Conservation (phyloP, 2,329 filamentous ascomycete genomes). For the Fragosphaeria purpurea region DNA sequence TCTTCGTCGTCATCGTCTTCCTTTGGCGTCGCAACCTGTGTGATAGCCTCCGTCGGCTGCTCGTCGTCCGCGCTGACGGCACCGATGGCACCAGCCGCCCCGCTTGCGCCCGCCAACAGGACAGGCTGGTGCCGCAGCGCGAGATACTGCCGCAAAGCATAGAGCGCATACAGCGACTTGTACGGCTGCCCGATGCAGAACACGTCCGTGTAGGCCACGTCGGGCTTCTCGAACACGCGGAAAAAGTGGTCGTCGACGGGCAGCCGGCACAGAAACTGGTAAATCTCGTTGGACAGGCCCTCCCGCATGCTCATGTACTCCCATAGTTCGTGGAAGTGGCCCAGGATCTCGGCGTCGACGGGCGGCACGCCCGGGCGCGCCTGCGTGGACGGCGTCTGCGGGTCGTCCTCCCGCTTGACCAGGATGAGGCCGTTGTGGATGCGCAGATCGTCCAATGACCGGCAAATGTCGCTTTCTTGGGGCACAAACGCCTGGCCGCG, state of each 20-base stretch:
- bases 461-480: conserved; percentile 45
- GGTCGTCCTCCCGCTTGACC: conserved; percentile 48
- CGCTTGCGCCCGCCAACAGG: conserved; percentile 10
- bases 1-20: conserved; percentile 3
- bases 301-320: conserved; percentile 67
- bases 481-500: conserved; percentile 57
- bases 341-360: conserved; percentile 69
- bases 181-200: conserved; percentile 62
- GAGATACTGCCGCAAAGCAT: conserved; percentile 56
- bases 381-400: conserved; percentile 30
- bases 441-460: conserved; percentile 58
- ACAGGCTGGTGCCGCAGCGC: conserved; percentile 23
- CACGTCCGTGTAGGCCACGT: conserved; percentile 46
- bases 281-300: conserved; percentile 58
- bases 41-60: too few species aligned
- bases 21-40: not conserved
- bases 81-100: not conserved
- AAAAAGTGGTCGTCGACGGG: conserved; percentile 57
- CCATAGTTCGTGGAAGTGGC: conserved; percentile 78
- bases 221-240: conserved; percentile 44
- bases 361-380: conserved; percentile 43
- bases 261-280: conserved; percentile 59
- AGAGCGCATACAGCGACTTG: conserved; percentile 63
- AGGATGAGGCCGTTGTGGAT: conserved; percentile 56
- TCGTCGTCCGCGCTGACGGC: not conserved